Evolutionary conservation across 2,329 filamentous ascomycete genomes (phyloP).

Genomic region (Penicillium olsonii): DNA sequence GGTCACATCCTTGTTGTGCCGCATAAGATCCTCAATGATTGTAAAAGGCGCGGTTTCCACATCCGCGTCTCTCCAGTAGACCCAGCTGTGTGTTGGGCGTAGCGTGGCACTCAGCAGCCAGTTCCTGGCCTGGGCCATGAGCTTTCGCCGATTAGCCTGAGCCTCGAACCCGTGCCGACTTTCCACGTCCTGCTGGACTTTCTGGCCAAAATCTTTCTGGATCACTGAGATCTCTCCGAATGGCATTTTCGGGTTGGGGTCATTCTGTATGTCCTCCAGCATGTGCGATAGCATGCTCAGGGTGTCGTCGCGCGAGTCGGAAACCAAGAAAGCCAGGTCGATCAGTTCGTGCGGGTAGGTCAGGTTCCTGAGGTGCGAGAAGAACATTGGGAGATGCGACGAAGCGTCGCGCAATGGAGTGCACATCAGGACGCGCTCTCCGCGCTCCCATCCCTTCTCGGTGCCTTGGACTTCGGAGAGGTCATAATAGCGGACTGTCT

Average conservation of each 20-base stretch:
- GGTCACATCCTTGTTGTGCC: constrained; percentile 97
- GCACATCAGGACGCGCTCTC: constrained; percentile 92
- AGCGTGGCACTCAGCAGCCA: constrained; percentile 94
- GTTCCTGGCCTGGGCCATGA: constrained; percentile 97
- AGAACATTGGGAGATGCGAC: constrained; percentile 94
- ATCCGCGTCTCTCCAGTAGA: constrained; percentile 98
- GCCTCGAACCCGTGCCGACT: constrained; percentile 96
- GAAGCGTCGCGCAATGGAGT: constrained; percentile 92
- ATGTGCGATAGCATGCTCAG: constrained; percentile 72
- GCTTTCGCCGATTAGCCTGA: constrained; percentile 87
- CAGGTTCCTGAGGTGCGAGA: constrained; percentile 92
- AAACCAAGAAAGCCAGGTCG: constrained; percentile 93
- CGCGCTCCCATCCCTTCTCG: constrained; percentile 90
- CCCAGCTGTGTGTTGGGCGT: constrained; percentile 95
- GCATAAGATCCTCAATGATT: constrained; percentile 96
- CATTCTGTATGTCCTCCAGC: constrained; percentile 75
- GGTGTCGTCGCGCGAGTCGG: constrained; percentile 93
- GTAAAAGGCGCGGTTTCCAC: constrained; percentile 97
- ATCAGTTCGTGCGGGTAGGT: constrained; percentile 97
- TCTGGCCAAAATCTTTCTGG: constrained; percentile 98
- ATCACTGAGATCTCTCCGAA: constrained; percentile 98
- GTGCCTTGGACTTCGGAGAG: constrained; percentile 88
- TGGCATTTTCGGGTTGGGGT: constrained; percentile 74
- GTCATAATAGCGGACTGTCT: constrained; percentile 97
- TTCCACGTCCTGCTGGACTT: constrained; percentile 96